Evolutionary conservation across 2,329 filamentous ascomycete species (phyloP), one percentile per base, ranked within the genome.

Genomic region (Chrysosporium queenslandicum): DNA sequence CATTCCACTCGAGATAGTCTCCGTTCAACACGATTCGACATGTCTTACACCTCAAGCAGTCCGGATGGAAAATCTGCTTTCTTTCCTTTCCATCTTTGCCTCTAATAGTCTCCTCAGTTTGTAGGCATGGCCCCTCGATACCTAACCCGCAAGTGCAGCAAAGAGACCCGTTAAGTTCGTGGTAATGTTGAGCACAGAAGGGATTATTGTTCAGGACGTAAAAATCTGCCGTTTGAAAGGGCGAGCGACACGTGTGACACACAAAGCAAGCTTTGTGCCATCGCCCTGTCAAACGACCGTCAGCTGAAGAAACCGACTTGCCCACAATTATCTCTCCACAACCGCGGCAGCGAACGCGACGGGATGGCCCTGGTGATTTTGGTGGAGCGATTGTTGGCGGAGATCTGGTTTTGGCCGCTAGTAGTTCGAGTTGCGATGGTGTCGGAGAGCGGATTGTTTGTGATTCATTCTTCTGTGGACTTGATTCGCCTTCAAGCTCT

Each of bases 261-360:
- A 91, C 86, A 65, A 98, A 97, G 67, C 91, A 98, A 3, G 85
- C 79, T 67, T 94, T 94, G 75, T 98, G 92, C 68, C 95, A 98
- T 57, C 89, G 84, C 8, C 92, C 92, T 0, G 87, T 94, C 21
- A 98, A 75, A 21, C 90, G 83, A 14, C 92, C 92, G 61, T 96
- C 92, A 0, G 89, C 89, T 12, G 89, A 94, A 30, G 91, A 94
- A 53, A 98, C 83, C 1, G 89, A 95, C 71, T 96, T 97, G 18
- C 89, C 91, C 41, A 81, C 79, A 61, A 98, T 97, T 5, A 77
- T 73, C 42, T 85, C 74, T 2, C 79, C 76, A 67, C 92, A 98
- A 1, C 87, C 86, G 62, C 88, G 87, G 72, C 92, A 98, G 56
- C 80, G 81, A 2, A 87, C 29, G 14, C 52, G 53, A 16, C 53